phyloP scores from a whole-genome alignment of 2,329 filamentous ascomycete genomes.

The Xylariaceae sp. region DNA sequence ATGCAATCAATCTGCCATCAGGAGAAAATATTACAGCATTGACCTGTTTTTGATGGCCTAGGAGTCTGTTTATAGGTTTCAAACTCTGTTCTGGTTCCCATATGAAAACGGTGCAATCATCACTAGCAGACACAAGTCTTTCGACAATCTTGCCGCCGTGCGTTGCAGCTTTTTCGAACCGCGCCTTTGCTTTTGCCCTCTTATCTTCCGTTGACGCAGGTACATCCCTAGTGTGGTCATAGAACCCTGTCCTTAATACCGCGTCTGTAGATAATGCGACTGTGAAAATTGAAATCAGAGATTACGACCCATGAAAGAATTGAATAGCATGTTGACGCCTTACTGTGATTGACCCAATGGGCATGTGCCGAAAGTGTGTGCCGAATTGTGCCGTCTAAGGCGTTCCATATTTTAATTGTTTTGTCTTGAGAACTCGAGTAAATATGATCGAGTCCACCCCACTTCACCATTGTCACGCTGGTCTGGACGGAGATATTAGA shows the following conservation, averaged over 20 bases:
- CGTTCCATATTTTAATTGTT: slow-evolving; percentile 79
- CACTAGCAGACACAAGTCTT: slow-evolving; percentile 85
- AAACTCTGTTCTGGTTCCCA: slow-evolving; percentile 82
- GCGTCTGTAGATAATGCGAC: slow-evolving; percentile 92
- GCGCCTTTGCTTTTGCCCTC: slow-evolving; percentile 74
- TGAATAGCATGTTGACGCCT: too few species aligned
- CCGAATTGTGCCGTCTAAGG: slow-evolving; percentile 76
- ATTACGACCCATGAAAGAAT: too few species aligned
- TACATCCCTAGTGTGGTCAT: slow-evolving; percentile 76
- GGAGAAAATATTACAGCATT: slow-evolving; percentile 96
- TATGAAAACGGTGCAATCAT: slow-evolving; percentile 81
- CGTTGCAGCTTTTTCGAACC: slow-evolving; percentile 85
- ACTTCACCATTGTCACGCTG: slow-evolving; percentile 87
- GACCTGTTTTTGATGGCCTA: slow-evolving; percentile 96
- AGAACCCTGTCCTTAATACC: slow-evolving; percentile 82
- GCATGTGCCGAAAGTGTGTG: slow-evolving; percentile 83
- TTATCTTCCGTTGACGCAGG: slow-evolving; percentile 74
- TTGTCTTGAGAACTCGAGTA: slow-evolving; percentile 88
- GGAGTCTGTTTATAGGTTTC: slow-evolving; percentile 85
- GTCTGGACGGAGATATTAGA: slow-evolving; percentile 55
- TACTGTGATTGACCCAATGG: slow-evolving; percentile 88
- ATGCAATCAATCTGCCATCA: slow-evolving; percentile 86
- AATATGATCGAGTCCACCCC: slow-evolving; percentile 87
- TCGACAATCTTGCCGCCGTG: slow-evolving; percentile 80
- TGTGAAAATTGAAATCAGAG: too few species aligned